Evolutionary conservation across 352 stramenopile genomes (phyloP).

Genomic region (Phytophthora podocarpi): DNA sequence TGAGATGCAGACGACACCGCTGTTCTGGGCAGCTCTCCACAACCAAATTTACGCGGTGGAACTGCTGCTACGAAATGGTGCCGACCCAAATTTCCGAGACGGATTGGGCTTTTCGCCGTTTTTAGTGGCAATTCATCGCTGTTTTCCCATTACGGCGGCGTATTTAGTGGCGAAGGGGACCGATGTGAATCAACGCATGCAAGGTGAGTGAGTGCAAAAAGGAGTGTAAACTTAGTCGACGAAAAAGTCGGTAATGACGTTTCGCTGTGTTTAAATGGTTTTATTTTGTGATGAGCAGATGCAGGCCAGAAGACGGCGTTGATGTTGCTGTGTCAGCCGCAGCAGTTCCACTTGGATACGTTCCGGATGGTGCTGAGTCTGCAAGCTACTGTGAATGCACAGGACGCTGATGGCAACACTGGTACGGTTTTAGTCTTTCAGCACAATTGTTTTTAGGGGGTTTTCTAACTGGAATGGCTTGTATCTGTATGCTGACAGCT

Average conservation of each 20-base stretch:
- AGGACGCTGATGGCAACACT: conserved; percentile 73
- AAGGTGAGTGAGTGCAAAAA: conserved; percentile 29
- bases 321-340: conserved; percentile 70
- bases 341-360: conserved; percentile 83
- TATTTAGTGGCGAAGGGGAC: conserved; percentile 82
- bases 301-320: conserved; percentile 54
- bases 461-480: neutral
- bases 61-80: conserved; percentile 65
- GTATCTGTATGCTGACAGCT: conserved; percentile 33
- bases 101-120: conserved; percentile 62
- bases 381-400: conserved; percentile 50
- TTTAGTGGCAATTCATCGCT: conserved; percentile 69
- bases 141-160: conserved; percentile 77
- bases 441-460: neutral
- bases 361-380: conserved; percentile 85
- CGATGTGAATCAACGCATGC: conserved; percentile 58
- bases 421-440: conserved; percentile 30
- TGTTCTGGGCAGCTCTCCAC: conserved; percentile 76
- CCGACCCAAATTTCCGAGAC: conserved; percentile 59
- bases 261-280: neutral
- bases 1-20: conserved; percentile 64
- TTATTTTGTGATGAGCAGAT: conserved; percentile 20
- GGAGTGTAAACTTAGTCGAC: neutral
- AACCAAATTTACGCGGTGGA: conserved; percentile 87
- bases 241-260: too few relatives aligned